These are phyloP conservation scores for Metrosideros polymorpha DNA, from an alignment of 441 rosid species.

Conservation along the genomic window DNA sequence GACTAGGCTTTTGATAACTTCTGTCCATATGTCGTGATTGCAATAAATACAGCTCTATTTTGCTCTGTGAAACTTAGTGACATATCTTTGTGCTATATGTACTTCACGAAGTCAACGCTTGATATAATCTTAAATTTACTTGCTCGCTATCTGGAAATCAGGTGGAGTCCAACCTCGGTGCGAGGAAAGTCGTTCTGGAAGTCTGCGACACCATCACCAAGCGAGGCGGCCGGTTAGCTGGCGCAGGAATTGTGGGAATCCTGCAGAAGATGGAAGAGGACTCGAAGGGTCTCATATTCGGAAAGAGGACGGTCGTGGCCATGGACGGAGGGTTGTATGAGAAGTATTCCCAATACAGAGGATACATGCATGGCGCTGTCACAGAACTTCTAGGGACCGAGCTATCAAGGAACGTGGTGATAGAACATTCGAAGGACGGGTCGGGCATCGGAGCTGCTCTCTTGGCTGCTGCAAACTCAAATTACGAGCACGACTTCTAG, in stretches of 20 bases:
- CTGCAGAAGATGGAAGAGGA: constrained; percentile 72
- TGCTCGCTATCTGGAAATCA: constrained; percentile 5
- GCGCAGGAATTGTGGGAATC: constrained; percentile 81
- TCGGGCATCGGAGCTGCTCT: constrained; percentile 92
- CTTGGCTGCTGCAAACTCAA: constrained; percentile 77
- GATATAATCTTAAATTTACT: neutral
- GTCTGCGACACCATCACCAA: constrained; percentile 62
- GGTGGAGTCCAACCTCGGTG: constrained; percentile 43
- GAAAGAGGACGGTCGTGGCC: constrained; percentile 71
- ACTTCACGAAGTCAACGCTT: neutral
- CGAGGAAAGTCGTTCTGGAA: constrained; percentile 41
- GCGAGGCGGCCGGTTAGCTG: constrained; percentile 80
- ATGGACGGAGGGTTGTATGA: constrained; percentile 83
- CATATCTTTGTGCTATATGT: neutral
- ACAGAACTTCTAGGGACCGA: constrained; percentile 57
- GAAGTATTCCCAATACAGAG: constrained; percentile 59
- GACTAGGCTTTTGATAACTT: neutral
- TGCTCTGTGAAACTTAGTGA: neutral
- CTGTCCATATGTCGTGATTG: neutral
- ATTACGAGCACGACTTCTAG: constrained; percentile 35
- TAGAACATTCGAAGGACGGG: constrained; percentile 72
- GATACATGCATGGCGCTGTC: constrained; percentile 51
- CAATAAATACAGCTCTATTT: neutral
- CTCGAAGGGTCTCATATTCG: constrained; percentile 38
- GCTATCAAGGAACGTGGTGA: constrained; percentile 35